Evolutionary conservation across 2,329 filamentous ascomycete genomes (phyloP), one percentile per base, ranked within the genome.

Genomic region (Ceratocystis destructans): DNA sequence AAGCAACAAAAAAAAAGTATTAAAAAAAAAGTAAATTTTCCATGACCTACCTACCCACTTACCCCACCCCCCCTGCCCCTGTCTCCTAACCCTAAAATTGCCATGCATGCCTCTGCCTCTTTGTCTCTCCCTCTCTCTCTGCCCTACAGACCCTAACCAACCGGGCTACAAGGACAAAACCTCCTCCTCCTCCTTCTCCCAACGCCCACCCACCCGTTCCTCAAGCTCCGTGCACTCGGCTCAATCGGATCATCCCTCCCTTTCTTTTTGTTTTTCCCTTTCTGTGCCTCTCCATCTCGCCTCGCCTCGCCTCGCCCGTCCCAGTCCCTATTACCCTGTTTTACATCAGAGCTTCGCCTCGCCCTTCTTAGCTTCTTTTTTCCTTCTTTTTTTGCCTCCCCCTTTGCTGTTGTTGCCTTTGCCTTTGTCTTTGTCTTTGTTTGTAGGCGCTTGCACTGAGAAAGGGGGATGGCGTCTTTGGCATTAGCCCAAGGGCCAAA

Each of bases 121-220:
- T 50, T 65, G 45, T 50, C 62, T 50, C 62, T 64, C 62, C 2
- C 45, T 50, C 62, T 50, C 41, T 48, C 50, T 65, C n/a, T 44
- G 37, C 53, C 37, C 31, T 65, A 41, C 17, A 44, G n/a, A 59
- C 53, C 50, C 48, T 10, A 65, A 57, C 7, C 48, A 65, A 57
- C 7, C 48, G 37, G 12, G 37, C 37, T 41, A 41, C 37, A 4
- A 41, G 37, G 6, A 28, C 41, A 10, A 46, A 25, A 15, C 61
- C 46, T 48, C 41, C 7, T 22, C 37, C 15, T 28, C 55, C 59
- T 37, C 31, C 53, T 59, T 22, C 55, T 59, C 55, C 55, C 15
- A 33, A n/a, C 7, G 15, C 20, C 33, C 8, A 15, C 59, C 59
- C 15, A n/a, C 59, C 28, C 31, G 12, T 25, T 15, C 50, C 28